These are phyloP conservation scores for Aegilops bicornis DNA, from an alignment of 176 grass and related monocot genomes.

Conservation along the genomic window DNA sequence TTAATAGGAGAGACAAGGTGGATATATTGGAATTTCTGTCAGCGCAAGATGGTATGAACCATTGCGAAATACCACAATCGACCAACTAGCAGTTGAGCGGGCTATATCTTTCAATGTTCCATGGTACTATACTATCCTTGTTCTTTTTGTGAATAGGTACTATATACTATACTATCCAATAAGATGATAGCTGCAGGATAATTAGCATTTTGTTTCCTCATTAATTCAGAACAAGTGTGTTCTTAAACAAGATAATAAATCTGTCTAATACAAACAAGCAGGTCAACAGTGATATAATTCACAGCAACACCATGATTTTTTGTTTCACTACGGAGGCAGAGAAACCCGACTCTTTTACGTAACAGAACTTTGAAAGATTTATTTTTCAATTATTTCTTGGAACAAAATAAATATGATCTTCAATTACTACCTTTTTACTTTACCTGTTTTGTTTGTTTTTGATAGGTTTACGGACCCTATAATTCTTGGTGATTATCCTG, in stretches of 20 bases:
- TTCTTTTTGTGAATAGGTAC: no score
- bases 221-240: background rate
- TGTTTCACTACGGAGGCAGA: background rate
- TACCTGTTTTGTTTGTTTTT: conserved; percentile 7
- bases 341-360: background rate
- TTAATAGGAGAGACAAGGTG: conserved; percentile 42
- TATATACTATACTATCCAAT: background rate
- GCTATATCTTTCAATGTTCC: conserved; percentile 29
- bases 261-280: background rate
- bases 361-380: background rate
- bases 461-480: conserved; percentile 59
- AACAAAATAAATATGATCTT: background rate
- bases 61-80: conserved; percentile 28
- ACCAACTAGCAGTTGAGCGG: conserved; percentile 29
- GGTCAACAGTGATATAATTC: background rate
- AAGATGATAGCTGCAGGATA: background rate
- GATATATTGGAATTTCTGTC: conserved; percentile 44
- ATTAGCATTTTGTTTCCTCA: background rate
- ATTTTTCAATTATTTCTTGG: background rate
- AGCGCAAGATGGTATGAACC: conserved; percentile 46
- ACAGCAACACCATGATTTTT: background rate
- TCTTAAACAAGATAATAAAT: background rate
- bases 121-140: conserved; percentile 26
- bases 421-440: background rate
- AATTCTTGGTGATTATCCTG: conserved; percentile 57